Percentiles rank a stretch among this genome's conserved stretches.
Conservation (phyloP, 2,329 filamentous ascomycete species). For the Microascus cirrosus region DNA sequence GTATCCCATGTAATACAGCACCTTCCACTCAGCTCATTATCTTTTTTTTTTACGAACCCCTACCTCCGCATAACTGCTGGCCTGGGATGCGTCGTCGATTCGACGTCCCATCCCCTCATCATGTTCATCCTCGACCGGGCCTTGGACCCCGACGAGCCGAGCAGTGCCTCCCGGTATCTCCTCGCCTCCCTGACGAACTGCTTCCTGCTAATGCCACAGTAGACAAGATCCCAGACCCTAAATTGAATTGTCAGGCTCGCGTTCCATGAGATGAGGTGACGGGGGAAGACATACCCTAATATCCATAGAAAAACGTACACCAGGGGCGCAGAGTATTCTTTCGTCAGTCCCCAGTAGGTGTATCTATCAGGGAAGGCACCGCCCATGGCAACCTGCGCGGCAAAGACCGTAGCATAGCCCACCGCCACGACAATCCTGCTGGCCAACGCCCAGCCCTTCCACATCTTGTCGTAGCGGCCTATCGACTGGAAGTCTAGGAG, state of each 20-base stretch:
- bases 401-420: conserved; percentile 21
- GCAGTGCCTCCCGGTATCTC: conserved; percentile 1
- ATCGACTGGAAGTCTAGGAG: conserved; percentile 23
- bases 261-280: not conserved
- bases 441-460: conserved; percentile 19
- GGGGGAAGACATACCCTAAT: conserved; percentile 15
- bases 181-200: conserved; percentile 2
- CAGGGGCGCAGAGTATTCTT: conserved; percentile 16
- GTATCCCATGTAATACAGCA: too few relatives aligned
- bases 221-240: conserved; percentile 9
- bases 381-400: conserved; percentile 21
- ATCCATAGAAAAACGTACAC: conserved; percentile 24
- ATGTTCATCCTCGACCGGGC: not conserved
- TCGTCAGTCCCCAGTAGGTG: conserved; percentile 22
- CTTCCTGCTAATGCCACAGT: conserved; percentile 7
- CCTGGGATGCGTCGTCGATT: not conserved
- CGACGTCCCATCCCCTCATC: not conserved
- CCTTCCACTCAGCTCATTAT: too few relatives aligned
- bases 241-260: not conserved
- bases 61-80: too few relatives aligned
- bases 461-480: conserved; percentile 16
- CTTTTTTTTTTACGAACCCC: too few relatives aligned
- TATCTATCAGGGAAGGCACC: conserved; percentile 23
- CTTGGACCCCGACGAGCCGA: not conserved
- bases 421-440: conserved; percentile 18